Percentiles rank a stretch among this genome's conserved stretches.
phyloP scores from a whole-genome alignment of 257 asterid genomes.

The Capsicum pubescens region DNA sequence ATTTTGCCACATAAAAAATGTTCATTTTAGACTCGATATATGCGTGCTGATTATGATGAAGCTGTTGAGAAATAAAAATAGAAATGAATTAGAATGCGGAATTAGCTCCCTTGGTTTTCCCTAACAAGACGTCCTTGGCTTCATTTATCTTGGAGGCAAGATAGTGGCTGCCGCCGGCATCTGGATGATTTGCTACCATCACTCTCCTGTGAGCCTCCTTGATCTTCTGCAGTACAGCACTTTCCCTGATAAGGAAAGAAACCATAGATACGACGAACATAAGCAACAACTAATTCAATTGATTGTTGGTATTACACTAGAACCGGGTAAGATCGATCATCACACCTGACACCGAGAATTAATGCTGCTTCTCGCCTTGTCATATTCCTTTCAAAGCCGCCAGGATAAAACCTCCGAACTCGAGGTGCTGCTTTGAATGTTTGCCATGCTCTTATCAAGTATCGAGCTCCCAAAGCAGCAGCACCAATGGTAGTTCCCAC shows the following conservation, averaged over 20 bases:
- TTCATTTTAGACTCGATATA: neutral
- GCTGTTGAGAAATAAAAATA: neutral
- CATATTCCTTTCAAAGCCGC: constrained; percentile 74
- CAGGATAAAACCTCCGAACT: constrained; percentile 62
- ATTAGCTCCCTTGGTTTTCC: constrained; percentile 44
- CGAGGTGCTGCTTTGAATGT: constrained; percentile 55
- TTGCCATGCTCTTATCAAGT: constrained; percentile 61
- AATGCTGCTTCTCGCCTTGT: constrained; percentile 77
- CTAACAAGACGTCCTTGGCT: constrained; percentile 69
- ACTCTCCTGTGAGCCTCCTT: constrained; percentile 84
- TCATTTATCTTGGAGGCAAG: constrained; percentile 87
- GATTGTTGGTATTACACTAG: neutral
- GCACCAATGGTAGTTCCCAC: constrained; percentile 60
- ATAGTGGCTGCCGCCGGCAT: constrained; percentile 91
- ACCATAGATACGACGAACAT: neutral
- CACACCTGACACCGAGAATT: constrained; percentile 76
- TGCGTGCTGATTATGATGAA: neutral
- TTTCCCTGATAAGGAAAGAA: constrained; percentile 49
- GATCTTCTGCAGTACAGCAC: constrained; percentile 52
- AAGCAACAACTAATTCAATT: neutral
- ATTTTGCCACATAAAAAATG: too few species aligned
- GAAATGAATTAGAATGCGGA: constrained; percentile 55
- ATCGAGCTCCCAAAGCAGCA: constrained; percentile 67
- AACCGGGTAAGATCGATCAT: constrained; percentile 17
- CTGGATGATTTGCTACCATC: constrained; percentile 91